Conservation (phyloP, 2,329 filamentous ascomycete genomes). For the Epichloe bromicola region DNA sequence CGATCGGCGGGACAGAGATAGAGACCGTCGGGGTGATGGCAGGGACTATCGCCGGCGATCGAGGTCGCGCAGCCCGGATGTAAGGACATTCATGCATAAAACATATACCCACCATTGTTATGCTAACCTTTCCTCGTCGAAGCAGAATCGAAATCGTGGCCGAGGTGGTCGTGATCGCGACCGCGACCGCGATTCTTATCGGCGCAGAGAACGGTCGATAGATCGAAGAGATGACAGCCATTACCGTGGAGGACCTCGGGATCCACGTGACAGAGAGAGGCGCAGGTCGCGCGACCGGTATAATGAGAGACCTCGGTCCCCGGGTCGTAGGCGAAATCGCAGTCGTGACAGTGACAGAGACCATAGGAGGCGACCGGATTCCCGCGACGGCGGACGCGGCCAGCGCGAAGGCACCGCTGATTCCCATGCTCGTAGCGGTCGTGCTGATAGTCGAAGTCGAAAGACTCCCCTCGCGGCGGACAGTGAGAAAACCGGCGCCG, state of each 20-base stretch:
- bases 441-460: conserved; percentile 46
- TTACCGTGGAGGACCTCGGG: conserved; percentile 48
- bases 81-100: conserved; percentile 27
- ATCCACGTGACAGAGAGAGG: conserved; percentile 43
- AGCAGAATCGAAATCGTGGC: conserved; percentile 47
- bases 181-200: conserved; percentile 41
- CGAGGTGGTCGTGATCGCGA: conserved; percentile 31
- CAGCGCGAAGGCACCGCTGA: conserved; percentile 61
- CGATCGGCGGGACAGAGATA: conserved; percentile 40
- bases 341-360: conserved; percentile 53
- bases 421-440: conserved; percentile 51
- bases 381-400: conserved; percentile 49
- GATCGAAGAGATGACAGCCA: conserved; percentile 53
- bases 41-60: conserved; percentile 42
- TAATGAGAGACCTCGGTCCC: conserved; percentile 44
- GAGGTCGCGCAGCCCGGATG: conserved; percentile 51
- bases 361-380: conserved; percentile 61
- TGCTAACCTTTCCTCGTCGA: conserved; percentile 24
- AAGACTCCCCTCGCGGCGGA: conserved; percentile 38
- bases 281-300: conserved; percentile 50
- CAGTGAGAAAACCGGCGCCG: conserved; percentile 33
- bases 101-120: conserved; percentile 13
- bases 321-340: conserved; percentile 44
- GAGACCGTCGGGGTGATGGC: conserved; percentile 36
- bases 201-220: conserved; percentile 58